Percentiles rank a stretch among this genome's conserved stretches.
phyloP scores from a whole-genome alignment of 2,329 filamentous ascomycete species.

The Cryphonectria carpinicola region DNA sequence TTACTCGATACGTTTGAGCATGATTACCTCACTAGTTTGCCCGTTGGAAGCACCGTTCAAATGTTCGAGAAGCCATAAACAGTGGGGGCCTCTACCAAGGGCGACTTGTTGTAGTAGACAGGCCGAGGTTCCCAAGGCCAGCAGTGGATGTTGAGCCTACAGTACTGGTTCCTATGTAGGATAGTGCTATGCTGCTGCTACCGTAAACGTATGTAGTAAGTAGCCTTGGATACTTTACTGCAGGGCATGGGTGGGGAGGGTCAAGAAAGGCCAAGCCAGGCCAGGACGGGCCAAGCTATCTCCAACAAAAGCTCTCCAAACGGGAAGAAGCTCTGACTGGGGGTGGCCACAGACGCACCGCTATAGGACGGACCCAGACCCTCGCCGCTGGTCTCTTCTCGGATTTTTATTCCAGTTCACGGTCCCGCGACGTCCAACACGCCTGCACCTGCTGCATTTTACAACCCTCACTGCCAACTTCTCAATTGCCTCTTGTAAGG shows the following conservation, averaged over 20 bases:
- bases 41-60: not conserved
- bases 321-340: not conserved
- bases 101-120: not conserved
- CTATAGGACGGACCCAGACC: not conserved
- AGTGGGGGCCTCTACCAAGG: not conserved
- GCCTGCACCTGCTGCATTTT: not conserved
- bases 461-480: not conserved
- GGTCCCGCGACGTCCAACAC: not conserved
- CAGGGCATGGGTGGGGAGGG: not conserved
- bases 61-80: not conserved
- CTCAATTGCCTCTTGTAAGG: not conserved
- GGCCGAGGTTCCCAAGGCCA: not conserved
- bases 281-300: not conserved
- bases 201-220: not conserved
- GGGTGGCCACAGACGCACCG: not conserved
- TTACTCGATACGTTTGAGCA: not conserved
- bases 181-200: not conserved
- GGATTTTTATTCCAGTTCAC: not conserved
- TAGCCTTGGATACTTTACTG: not conserved
- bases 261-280: not conserved
- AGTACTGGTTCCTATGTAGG: not conserved
- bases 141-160: not conserved
- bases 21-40: not conserved
- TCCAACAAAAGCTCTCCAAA: conserved; percentile 1
- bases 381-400: not conserved